A percentile compares a stretch with the other conserved stretches of the same genome.
Evolutionary conservation across 2,329 filamentous ascomycete genomes (phyloP).

Genomic region (Aspergillus amoenus): DNA sequence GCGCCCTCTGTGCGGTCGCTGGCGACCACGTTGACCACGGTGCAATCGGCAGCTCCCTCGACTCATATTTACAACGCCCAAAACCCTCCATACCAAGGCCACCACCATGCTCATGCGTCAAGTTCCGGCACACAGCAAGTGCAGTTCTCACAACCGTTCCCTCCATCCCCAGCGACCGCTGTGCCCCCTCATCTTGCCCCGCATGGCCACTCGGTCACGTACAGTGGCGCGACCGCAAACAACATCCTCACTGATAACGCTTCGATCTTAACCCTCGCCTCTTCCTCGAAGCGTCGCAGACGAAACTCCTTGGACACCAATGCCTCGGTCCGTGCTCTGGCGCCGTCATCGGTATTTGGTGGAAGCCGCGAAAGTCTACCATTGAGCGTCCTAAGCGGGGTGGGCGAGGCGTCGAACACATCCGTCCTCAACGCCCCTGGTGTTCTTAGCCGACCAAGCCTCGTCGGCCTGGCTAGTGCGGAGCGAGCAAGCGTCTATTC

Average conservation of each 20-base stretch:
- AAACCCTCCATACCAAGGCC: slow-evolving; percentile 28
- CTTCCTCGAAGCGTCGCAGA: slow-evolving; percentile 62
- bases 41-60: slow-evolving; percentile 61
- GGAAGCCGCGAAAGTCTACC: slow-evolving; percentile 64
- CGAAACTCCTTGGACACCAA: slow-evolving; percentile 66
- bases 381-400: slow-evolving; percentile 59
- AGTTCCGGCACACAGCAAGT: slow-evolving; percentile 42
- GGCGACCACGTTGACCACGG: slow-evolving; percentile 65
- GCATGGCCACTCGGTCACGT: slow-evolving; percentile 55
- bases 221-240: slow-evolving; percentile 61
- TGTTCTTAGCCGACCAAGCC: slow-evolving; percentile 48
- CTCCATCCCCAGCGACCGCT: slow-evolving; percentile 58
- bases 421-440: slow-evolving; percentile 41
- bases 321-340: slow-evolving; percentile 64
- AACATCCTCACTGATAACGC: slow-evolving; percentile 66
- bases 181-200: slow-evolving; percentile 59
- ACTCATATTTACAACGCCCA: slow-evolving; percentile 42
- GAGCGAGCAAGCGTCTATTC: slow-evolving; percentile 73
- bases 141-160: slow-evolving; percentile 62
- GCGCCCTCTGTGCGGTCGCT: slow-evolving; percentile 65
- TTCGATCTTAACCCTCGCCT: slow-evolving; percentile 64
- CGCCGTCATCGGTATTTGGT: slow-evolving; percentile 64
- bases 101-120: slow-evolving; percentile 35
- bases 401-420: slow-evolving; percentile 44
- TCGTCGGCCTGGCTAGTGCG: slow-evolving; percentile 55